Evolutionary conservation across 768 basidiomycete genomes (phyloP).

Genomic region (Nevesoporus exiguus): DNA sequence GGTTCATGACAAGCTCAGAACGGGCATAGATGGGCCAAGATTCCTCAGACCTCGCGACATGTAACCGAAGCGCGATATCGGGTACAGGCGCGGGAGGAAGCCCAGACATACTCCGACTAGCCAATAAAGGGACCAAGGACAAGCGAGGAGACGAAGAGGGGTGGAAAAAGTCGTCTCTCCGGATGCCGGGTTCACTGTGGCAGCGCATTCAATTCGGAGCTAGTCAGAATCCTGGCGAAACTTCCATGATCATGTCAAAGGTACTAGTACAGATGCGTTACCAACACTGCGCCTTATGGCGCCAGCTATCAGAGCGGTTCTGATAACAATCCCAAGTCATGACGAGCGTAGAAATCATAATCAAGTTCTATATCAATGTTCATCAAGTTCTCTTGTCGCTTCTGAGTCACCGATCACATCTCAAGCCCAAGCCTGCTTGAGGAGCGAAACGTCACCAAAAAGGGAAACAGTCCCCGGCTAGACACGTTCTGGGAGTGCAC

Average conservation of each 20-base stretch:
- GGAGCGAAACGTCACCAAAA: constrained; percentile 6
- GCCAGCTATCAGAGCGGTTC: background rate
- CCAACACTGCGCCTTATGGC: constrained; percentile 4
- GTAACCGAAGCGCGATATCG: constrained; percentile 4
- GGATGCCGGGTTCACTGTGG: background rate
- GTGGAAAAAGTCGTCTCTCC: constrained; percentile 1
- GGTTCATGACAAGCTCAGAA: constrained; percentile 7
- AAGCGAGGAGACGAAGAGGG: background rate
- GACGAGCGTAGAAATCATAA: background rate
- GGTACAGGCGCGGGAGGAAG: background rate
- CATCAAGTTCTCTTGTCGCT: background rate
- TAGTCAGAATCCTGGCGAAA: background rate
- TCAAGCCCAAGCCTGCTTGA: constrained; percentile 15
- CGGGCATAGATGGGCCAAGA: constrained; percentile 8
- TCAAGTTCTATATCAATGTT: background rate
- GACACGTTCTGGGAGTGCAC: constrained; percentile 8
- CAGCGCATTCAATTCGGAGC: background rate
- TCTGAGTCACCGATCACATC: background rate
- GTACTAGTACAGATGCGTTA: constrained; percentile 4
- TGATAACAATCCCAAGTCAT: constrained; percentile 1
- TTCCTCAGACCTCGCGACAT: constrained; percentile 3
- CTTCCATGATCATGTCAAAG: background rate
- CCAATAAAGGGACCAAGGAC: background rate
- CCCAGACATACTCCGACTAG: background rate
- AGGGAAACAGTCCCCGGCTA: constrained; percentile 14